Percentiles rank a stretch among this genome's conserved stretches.
These are phyloP conservation scores for Geotrichum aggregatum DNA, from an alignment of 1,139 yeast species.

Conservation along the genomic window DNA sequence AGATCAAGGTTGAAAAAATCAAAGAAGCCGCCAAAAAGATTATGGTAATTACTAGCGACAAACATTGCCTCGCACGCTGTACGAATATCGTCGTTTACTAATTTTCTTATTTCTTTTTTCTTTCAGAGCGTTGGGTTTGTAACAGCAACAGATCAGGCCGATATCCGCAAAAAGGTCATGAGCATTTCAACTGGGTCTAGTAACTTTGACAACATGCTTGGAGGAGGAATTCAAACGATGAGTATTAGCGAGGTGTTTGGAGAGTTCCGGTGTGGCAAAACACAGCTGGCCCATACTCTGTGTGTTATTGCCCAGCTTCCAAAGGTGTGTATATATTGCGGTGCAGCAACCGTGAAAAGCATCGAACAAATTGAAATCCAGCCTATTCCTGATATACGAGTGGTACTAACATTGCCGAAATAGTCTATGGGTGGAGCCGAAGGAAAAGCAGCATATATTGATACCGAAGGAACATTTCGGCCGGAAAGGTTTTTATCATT, in stretches of 20 bases:
- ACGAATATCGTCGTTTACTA: too few species aligned
- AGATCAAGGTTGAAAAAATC: slow-evolving; percentile 56
- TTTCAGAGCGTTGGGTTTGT: slow-evolving; percentile 49
- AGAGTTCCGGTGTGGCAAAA: slow-evolving; percentile 59
- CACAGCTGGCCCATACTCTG: slow-evolving; percentile 56
- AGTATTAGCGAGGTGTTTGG: slow-evolving; percentile 62
- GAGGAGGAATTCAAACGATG: slow-evolving; percentile 61
- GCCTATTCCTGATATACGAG: too few species aligned
- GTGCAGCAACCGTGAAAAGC: too few species aligned
- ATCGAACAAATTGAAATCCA: too few species aligned
- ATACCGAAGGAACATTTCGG: slow-evolving; percentile 50
- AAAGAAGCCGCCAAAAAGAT: slow-evolving; percentile 58
- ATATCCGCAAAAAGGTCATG: slow-evolving; percentile 46
- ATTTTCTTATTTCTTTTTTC: not conserved
- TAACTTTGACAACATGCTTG: slow-evolving; percentile 51
- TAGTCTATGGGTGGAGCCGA: slow-evolving; percentile 54
- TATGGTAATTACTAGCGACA: too few species aligned
- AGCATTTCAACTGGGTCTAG: slow-evolving; percentile 53
- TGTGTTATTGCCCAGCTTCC: slow-evolving; percentile 60
- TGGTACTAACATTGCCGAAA: not conserved
- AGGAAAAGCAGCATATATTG: slow-evolving; percentile 59
- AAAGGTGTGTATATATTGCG: slow-evolving; percentile 36
- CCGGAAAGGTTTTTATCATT: slow-evolving; percentile 23
- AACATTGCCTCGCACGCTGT: too few species aligned
- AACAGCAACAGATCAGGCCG: slow-evolving; percentile 52